phyloP scores from a whole-genome alignment of 805 yeast genomes.

The Nakazawaea pomicola region DNA sequence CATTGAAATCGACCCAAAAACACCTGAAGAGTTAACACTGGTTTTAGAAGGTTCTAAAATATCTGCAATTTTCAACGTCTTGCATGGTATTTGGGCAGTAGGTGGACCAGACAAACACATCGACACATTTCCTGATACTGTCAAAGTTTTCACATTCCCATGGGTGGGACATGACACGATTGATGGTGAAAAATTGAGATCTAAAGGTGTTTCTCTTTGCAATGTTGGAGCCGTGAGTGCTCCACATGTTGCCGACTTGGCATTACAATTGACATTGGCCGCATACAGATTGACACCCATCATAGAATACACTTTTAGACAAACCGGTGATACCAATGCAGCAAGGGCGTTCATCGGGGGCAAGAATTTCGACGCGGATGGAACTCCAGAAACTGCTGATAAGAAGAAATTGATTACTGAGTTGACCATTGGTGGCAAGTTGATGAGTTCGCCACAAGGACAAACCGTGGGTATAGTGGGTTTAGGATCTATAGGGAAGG shows the following conservation, averaged over 20 bases:
- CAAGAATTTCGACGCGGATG: slow-evolving; percentile 29
- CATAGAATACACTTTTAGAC: slow-evolving; percentile 33
- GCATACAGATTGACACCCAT: slow-evolving; percentile 47
- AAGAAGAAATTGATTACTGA: slow-evolving; percentile 27
- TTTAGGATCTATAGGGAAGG: slow-evolving; percentile 56
- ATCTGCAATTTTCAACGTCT: slow-evolving; percentile 54
- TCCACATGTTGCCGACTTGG: slow-evolving; percentile 57
- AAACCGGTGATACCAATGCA: slow-evolving; percentile 32
- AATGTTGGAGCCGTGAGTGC: slow-evolving; percentile 35
- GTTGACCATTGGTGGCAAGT: slow-evolving; percentile 32
- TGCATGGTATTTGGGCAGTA: slow-evolving; percentile 46
- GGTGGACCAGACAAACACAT: slow-evolving; percentile 33
- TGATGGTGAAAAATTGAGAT: slow-evolving; percentile 36
- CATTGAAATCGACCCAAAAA: slow-evolving; percentile 26
- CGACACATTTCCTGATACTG: slow-evolving; percentile 35
- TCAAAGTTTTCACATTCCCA: slow-evolving; percentile 47
- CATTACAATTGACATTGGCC: slow-evolving; percentile 43
- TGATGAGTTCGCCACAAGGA: slow-evolving; percentile 40
- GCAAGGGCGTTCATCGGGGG: slow-evolving; percentile 32
- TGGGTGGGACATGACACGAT: slow-evolving; percentile 55
- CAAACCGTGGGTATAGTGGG: slow-evolving; percentile 54
- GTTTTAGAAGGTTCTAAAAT: slow-evolving; percentile 33
- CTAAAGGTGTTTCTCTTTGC: slow-evolving; percentile 37
- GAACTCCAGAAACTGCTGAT: slow-evolving; percentile 23
- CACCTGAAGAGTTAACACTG: slow-evolving; percentile 30